Conservation (phyloP, 306 rosid genomes). For the Fragaria ananassa region DNA sequence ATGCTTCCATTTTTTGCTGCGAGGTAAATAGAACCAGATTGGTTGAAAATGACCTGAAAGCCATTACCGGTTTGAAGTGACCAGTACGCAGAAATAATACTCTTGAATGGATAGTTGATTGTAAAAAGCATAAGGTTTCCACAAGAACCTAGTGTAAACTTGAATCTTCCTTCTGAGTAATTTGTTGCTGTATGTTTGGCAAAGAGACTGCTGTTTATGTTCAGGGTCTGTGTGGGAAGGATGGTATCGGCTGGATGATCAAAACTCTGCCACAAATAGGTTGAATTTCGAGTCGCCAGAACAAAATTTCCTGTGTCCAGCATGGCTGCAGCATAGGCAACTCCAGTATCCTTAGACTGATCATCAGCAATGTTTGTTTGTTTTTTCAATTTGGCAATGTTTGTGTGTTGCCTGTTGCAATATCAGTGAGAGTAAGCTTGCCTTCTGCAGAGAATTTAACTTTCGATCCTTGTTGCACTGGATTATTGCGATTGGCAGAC, state of each 20-base stretch:
- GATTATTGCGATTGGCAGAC: slow-evolving; percentile 34
- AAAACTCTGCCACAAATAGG: slow-evolving; percentile 48
- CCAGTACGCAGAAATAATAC: slow-evolving; percentile 30
- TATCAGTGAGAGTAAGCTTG: slow-evolving; percentile 38
- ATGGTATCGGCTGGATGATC: slow-evolving; percentile 31
- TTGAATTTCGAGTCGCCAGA: slow-evolving; percentile 17
- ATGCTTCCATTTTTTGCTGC: background rate
- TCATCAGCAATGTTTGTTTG: slow-evolving; percentile 22
- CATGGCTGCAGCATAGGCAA: slow-evolving; percentile 25
- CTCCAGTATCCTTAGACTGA: background rate
- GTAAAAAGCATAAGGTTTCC: slow-evolving; percentile 40
- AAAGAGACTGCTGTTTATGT: slow-evolving; percentile 25
- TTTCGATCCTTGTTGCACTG: slow-evolving; percentile 43
- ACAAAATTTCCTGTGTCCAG: slow-evolving; percentile 47
- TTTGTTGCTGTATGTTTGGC: slow-evolving; percentile 27
- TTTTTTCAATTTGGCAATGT: too few relatives aligned
- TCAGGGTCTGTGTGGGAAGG: slow-evolving; percentile 43
- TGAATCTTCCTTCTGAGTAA: slow-evolving; percentile 20
- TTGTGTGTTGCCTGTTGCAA: slow-evolving; percentile 15
- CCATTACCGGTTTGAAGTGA: background rate
- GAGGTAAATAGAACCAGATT: slow-evolving; percentile 23
- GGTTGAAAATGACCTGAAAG: slow-evolving; percentile 8
- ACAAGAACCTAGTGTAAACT: background rate
- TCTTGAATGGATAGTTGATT: slow-evolving; percentile 28
- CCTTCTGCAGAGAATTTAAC: slow-evolving; percentile 23